Conservation (phyloP, 2,329 filamentous ascomycete species). For the Thielaviopsis cerberus region DNA sequence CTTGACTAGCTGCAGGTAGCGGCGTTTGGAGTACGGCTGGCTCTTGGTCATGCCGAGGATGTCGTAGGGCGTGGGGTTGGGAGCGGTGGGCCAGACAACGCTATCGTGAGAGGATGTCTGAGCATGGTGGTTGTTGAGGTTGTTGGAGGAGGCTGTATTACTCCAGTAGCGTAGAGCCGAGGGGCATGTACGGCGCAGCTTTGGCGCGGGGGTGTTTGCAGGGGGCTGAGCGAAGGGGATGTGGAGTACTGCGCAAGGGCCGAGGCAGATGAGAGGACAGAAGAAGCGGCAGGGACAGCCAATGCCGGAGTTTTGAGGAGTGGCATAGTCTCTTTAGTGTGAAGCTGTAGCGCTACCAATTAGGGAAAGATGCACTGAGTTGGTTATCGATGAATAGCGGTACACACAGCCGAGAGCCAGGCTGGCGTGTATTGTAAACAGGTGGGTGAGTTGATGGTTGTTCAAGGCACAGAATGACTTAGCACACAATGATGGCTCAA, state of each 20-base stretch:
- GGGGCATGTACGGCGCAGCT: neutral
- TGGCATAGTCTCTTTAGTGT: neutral
- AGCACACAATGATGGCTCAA: slow-evolving; percentile 4
- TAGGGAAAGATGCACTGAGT: too few relatives aligned
- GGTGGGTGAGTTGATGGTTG: neutral
- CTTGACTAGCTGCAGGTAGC: slow-evolving; percentile 84
- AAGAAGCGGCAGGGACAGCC: neutral
- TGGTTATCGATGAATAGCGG: too few relatives aligned
- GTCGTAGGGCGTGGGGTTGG: slow-evolving; percentile 67
- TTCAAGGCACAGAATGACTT: slow-evolving; percentile 6
- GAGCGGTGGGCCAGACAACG: slow-evolving; percentile 26
- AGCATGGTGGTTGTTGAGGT: neutral
- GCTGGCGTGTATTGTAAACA: neutral
- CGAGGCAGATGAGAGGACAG: neutral
- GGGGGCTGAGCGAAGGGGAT: neutral
- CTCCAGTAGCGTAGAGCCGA: neutral
- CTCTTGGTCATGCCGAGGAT: slow-evolving; percentile 42
- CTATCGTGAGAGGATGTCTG: neutral
- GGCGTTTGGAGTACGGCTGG: slow-evolving; percentile 60
- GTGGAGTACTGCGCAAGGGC: neutral
- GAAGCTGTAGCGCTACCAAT: too few relatives aligned
- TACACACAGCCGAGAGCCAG: too few relatives aligned
- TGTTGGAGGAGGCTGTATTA: neutral
- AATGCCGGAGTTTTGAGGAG: neutral
- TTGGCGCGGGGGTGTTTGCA: neutral